A percentile compares a stretch with the other conserved stretches of the same genome.
phyloP scores from a whole-genome alignment of 179 eudicot genomes.

The Heliamphora pulchella region DNA sequence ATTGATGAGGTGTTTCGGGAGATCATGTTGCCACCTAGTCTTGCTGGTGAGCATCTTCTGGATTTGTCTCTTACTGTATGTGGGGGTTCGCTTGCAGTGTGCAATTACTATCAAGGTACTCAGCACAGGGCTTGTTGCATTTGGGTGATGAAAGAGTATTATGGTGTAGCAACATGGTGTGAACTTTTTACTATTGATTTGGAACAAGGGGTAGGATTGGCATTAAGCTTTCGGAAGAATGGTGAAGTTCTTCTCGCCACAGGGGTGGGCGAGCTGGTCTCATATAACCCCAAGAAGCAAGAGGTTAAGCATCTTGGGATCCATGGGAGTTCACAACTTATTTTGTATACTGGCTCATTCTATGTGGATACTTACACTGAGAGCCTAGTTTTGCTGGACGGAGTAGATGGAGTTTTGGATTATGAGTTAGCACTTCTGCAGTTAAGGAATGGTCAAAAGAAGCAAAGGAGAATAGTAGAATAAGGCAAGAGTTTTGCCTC shows the following conservation, averaged over 20 bases:
- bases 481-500: background rate
- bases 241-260: constrained; percentile 13
- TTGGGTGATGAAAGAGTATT: constrained; percentile 30
- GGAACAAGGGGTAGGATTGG: background rate
- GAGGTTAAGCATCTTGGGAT: background rate
- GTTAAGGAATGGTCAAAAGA: background rate
- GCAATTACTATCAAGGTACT: background rate
- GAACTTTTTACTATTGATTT: background rate
- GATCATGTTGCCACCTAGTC: constrained; percentile 18
- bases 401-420: background rate
- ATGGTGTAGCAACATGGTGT: constrained; percentile 26
- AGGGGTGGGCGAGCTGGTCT: background rate
- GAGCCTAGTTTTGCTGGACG: background rate
- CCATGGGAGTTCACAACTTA: background rate
- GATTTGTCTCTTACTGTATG: background rate
- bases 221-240: constrained; percentile 13
- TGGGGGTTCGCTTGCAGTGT: constrained; percentile 7
- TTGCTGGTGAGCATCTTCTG: background rate
- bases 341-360: constrained; percentile 1
- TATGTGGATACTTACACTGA: background rate
- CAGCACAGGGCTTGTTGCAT: background rate
- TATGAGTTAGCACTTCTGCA: background rate
- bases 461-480: background rate
- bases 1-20: constrained; percentile 22
- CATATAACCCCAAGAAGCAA: background rate